Evolutionary conservation across 1,284 basidiomycete genomes (phyloP).

Genomic region (Fomitiporia mediterranea): DNA sequence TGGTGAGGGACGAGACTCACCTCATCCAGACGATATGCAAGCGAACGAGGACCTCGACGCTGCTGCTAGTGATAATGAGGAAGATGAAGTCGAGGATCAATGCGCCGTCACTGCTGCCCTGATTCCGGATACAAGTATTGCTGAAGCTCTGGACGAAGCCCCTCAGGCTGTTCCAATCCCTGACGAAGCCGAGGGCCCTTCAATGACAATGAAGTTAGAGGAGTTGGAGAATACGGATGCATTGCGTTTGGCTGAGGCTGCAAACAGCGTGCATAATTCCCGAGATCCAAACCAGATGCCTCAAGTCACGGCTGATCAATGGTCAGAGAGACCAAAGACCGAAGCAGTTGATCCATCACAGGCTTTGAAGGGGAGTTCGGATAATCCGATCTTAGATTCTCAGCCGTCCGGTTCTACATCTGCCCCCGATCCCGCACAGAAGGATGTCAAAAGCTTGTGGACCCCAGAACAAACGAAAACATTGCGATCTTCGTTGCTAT

Average conservation of each 20-base stretch:
- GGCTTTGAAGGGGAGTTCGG: conserved; percentile 36
- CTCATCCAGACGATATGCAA: not conserved
- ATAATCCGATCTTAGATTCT: conserved; percentile 47
- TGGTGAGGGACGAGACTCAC: not conserved
- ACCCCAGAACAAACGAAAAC: conserved; percentile 9
- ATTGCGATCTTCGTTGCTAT: conserved; percentile 12
- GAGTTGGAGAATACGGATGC: conserved; percentile 55
- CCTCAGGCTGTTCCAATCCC: conserved; percentile 25
- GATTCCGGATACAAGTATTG: conserved; percentile 43
- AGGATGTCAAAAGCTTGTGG: conserved; percentile 1
- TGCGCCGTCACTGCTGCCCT: conserved; percentile 54
- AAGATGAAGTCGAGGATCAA: conserved; percentile 49
- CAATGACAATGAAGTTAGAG: conserved; percentile 52
- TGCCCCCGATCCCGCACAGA: conserved; percentile 27
- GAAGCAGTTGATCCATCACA: conserved; percentile 19
- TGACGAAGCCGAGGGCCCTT: conserved; percentile 29
- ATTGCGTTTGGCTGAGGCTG: conserved; percentile 31
- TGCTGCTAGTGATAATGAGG: not conserved
- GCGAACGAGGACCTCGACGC: not conserved
- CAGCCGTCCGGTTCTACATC: conserved; percentile 32
- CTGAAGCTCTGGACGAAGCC: conserved; percentile 46
- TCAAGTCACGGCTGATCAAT: conserved; percentile 4
- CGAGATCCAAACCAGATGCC: conserved; percentile 33
- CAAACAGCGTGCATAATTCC: conserved; percentile 14
- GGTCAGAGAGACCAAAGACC: conserved; percentile 29